phyloP scores from a whole-genome alignment of 768 basidiomycete species.

The Sporobolomyces phaffii region DNA sequence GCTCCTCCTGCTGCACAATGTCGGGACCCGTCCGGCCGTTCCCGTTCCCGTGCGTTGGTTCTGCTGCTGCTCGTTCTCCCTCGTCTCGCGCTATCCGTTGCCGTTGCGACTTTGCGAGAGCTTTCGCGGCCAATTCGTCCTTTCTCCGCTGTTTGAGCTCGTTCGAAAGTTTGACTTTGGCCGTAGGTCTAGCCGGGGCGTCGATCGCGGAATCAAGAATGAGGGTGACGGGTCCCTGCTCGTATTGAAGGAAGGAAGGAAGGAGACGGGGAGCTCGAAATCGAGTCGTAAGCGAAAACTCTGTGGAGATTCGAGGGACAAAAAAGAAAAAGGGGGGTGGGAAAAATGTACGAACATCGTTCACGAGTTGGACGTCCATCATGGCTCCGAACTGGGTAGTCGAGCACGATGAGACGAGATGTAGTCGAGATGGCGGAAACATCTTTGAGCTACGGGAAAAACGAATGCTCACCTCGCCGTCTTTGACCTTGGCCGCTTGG shows the following conservation, averaged over 20 bases:
- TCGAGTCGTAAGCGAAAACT: too few species aligned
- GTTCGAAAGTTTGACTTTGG: neutral
- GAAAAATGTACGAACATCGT: constrained; percentile 39
- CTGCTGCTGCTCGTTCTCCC: neutral
- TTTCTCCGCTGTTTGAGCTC: constrained; percentile 24
- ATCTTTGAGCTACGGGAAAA: neutral
- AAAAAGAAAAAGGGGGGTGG: neutral
- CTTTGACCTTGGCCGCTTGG: constrained; percentile 19
- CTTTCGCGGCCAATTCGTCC: constrained; percentile 13
- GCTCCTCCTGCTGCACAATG: too few species aligned
- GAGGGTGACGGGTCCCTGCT: constrained; percentile 40
- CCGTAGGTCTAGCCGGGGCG: neutral
- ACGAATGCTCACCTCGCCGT: constrained; percentile 27
- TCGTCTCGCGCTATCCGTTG: constrained; percentile 52
- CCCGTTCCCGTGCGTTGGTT: neutral
- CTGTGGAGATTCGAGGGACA: neutral
- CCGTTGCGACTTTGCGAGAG: constrained; percentile 48
- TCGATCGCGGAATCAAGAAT: constrained; percentile 36
- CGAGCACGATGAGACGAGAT: too few species aligned
- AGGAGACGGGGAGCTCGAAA: too few species aligned
- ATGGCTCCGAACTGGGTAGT: constrained; percentile 26
- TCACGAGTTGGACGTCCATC: constrained; percentile 40
- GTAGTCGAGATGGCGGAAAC: neutral
- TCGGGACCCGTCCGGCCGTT: neutral
- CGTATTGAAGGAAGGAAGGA: too few species aligned